Base-by-base conservation (phyloP, 768 basidiomycete genomes). In the Rhizopogon vesiculosus region DNA sequence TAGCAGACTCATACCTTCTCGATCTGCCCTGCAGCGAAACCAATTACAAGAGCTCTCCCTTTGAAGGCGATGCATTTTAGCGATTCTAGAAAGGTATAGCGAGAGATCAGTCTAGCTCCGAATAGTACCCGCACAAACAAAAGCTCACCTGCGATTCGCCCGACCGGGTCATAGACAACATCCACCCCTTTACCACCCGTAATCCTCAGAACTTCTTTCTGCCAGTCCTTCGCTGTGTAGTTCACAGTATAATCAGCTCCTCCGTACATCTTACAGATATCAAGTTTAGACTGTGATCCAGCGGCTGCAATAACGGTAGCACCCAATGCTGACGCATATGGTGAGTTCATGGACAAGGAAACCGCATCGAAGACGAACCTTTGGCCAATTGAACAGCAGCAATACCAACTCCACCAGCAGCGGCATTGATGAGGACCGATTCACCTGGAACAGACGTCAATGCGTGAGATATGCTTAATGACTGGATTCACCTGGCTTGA, bases 51-150 rank as follows among this genome's bases (percentile, higher is more conserved):
- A 1, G 89, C 86, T 13, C 96, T 82, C 1, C 95, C 93, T 68
- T 95, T 94, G 86, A 95, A 98, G 0, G 89, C 90, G 55, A 94
- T 91, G 67, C 93, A 96, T 67, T 95, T 98, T 55, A 98, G 66
- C 45, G 81, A 87, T 67, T 92, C 93, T 91, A 46, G 48, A 35
- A 16, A 29, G 1, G 42, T 54, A 39, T 45, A 48, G 7, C 18
- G 13, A 22, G 28, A 57, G 31, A 33, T 12, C 43, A 41, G 3
- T 7, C 33, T 6, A 45, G 19, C 13, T 19, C n/a, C 31, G 13
- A 33, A 6, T 43, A 33, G 35, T 7, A 22, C 48, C 22, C 15
- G 5, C 9, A 6, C 5, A 40, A 40, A 49, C 10, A 13, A 25
- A 15, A 62, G 35, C 71, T 45, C 62, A 81, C 85, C 87, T 66